Evolutionary conservation across 768 basidiomycete genomes (phyloP).

Genomic region (Sporobolomyces roseus): DNA sequence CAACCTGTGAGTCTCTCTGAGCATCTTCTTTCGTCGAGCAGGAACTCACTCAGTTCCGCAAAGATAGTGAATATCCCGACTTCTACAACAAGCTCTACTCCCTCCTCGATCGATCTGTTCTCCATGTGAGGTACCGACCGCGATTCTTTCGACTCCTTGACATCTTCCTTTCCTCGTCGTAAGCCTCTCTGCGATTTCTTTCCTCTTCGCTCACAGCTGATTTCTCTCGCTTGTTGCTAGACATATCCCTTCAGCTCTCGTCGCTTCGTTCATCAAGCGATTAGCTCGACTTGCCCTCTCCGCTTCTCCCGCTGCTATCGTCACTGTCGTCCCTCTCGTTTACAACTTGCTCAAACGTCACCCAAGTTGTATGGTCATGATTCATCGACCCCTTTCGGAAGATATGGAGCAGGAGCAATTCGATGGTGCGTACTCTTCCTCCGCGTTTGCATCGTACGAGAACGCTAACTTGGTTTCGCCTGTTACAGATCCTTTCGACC

Average conservation of each 20-base stretch:
- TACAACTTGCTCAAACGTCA: slow-evolving; percentile 92
- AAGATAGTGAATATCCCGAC: slow-evolving; percentile 79
- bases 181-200: slow-evolving; percentile 47
- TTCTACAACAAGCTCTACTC: slow-evolving; percentile 90
- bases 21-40: too few species aligned
- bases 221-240: slow-evolving; percentile 50
- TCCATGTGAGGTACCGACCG: slow-evolving; percentile 88
- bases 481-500: slow-evolving; percentile 65
- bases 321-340: slow-evolving; percentile 85
- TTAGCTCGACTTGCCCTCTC: slow-evolving; percentile 75
- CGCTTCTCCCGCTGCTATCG: slow-evolving; percentile 83
- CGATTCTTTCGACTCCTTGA: slow-evolving; percentile 92
- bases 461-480: neutral
- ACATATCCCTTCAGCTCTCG: slow-evolving; percentile 80
- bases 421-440: slow-evolving; percentile 26
- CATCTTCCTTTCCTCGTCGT: slow-evolving; percentile 88
- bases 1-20: slow-evolving; percentile 67
- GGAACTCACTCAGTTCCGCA: too few species aligned
- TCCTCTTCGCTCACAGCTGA: neutral
- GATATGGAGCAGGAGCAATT: slow-evolving; percentile 41
- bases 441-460: neutral
- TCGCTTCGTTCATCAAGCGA: slow-evolving; percentile 92
- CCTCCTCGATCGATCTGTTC: slow-evolving; percentile 77
- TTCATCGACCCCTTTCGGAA: slow-evolving; percentile 59
- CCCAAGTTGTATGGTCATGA: slow-evolving; percentile 86